phyloP scores from a whole-genome alignment of 805 yeast genomes.

The Nakazawaea holstii region DNA sequence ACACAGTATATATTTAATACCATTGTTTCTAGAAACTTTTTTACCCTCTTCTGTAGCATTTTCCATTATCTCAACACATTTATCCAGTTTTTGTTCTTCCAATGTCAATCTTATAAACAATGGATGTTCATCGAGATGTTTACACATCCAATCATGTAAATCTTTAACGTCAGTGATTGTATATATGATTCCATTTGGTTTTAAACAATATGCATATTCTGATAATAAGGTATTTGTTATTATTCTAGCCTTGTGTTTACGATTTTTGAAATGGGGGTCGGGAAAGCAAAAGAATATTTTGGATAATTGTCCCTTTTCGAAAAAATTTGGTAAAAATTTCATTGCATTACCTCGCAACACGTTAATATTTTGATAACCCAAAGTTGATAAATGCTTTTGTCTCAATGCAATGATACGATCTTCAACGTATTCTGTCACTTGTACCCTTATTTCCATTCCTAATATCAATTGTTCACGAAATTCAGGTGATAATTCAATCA shows the following conservation, averaged over 20 bases:
- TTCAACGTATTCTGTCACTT: conserved; percentile 95
- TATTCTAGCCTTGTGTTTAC: conserved; percentile 96
- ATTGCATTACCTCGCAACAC: conserved; percentile 94
- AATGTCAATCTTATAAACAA: conserved; percentile 73
- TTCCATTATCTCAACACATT: conserved; percentile 82
- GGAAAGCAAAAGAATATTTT: conserved; percentile 98
- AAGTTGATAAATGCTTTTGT: conserved; percentile 32
- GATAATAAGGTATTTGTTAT: conserved; percentile 82
- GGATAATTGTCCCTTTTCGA: conserved; percentile 71
- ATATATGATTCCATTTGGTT: conserved; percentile 82
- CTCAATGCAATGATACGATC: conserved; percentile 91
- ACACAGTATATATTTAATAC: conserved; percentile 85
- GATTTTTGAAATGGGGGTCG: conserved; percentile 97
- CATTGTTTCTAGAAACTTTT: conserved; percentile 88
- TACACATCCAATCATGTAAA: conserved; percentile 93
- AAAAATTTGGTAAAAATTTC: conserved; percentile 95
- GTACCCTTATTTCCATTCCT: conserved; percentile 98
- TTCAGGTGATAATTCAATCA: conserved; percentile 71
- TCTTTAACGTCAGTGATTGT: conserved; percentile 96
- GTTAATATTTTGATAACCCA: conserved; percentile 71
- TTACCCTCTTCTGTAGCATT: conserved; percentile 97
- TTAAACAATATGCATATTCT: conserved; percentile 88
- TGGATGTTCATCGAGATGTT: conserved; percentile 87
- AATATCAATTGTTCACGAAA: conserved; percentile 71
- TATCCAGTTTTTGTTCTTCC: conserved; percentile 77